Evolutionary conservation across 768 basidiomycete genomes (phyloP).

Genomic region (Pholiota molesta): DNA sequence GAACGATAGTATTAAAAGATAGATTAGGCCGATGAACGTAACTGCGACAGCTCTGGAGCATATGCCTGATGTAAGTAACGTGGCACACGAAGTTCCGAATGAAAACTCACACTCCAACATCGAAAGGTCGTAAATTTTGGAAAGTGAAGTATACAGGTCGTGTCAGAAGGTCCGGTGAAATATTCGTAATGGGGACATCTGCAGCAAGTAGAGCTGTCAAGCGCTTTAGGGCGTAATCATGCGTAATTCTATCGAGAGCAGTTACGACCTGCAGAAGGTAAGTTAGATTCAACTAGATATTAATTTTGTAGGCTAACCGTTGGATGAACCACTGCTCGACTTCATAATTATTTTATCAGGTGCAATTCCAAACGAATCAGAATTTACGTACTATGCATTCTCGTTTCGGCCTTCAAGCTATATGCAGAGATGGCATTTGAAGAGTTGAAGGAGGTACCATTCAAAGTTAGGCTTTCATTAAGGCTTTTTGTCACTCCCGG

Average conservation of each 20-base stretch:
- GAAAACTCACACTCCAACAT: conserved; percentile 17
- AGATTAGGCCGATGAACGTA: conserved; percentile 21
- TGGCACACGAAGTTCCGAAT: background rate
- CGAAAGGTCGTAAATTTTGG: conserved; percentile 20
- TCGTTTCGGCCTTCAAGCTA: conserved; percentile 56
- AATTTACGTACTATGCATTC: conserved; percentile 51
- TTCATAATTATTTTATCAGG: conserved; percentile 13
- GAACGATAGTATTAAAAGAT: conserved; percentile 22
- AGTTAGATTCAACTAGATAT: background rate
- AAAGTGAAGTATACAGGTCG: conserved; percentile 19
- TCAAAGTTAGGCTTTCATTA: conserved; percentile 34
- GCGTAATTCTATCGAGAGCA: conserved; percentile 14
- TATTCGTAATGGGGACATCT: conserved; percentile 8
- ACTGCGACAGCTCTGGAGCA: conserved; percentile 19
- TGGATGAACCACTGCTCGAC: conserved; percentile 29
- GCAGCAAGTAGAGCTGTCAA: conserved; percentile 5
- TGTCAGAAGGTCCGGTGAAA: conserved; percentile 16
- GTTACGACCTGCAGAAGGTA: conserved; percentile 7
- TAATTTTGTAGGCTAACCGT: conserved; percentile 21
- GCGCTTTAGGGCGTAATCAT: conserved; percentile 12
- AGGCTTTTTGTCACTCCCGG: conserved; percentile 38
- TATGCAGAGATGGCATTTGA: conserved; percentile 49
- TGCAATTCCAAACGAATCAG: background rate
- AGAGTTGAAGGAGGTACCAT: conserved; percentile 44
- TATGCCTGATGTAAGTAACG: background rate